Evolutionary conservation across 73 alveolate species (phyloP).

Genomic region (Paramecium caudatum): DNA sequence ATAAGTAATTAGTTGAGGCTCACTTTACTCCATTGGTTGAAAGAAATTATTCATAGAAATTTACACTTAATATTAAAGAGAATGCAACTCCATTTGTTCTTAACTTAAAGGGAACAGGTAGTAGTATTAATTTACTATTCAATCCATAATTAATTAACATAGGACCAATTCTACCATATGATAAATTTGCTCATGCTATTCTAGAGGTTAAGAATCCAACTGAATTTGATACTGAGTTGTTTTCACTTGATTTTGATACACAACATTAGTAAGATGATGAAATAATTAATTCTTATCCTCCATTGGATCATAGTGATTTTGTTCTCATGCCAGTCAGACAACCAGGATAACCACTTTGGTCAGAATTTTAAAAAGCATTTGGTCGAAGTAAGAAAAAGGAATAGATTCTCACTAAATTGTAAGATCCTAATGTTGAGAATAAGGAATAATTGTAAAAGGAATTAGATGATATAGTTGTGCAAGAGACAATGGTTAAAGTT

Average conservation of each 20-base stretch:
- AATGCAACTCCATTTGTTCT: slow-evolving; percentile 93
- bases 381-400: slow-evolving; percentile 91
- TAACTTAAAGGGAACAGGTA: slow-evolving; percentile 96
- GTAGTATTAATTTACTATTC: slow-evolving; percentile 89
- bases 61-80: slow-evolving; percentile 92
- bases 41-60: slow-evolving; percentile 90
- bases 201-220: slow-evolving; percentile 97
- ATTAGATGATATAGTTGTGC: slow-evolving; percentile 84
- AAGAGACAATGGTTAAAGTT: slow-evolving; percentile 85
- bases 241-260: slow-evolving; percentile 96
- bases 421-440: slow-evolving; percentile 86
- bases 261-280: slow-evolving; percentile 97
- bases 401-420: slow-evolving; percentile 84
- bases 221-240: slow-evolving; percentile 96
- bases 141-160: slow-evolving; percentile 90
- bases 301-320: slow-evolving; percentile 85
- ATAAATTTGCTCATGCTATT: slow-evolving; percentile 90
- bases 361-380: slow-evolving; percentile 84
- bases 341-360: slow-evolving; percentile 98
- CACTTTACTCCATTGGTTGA: slow-evolving; percentile 96
- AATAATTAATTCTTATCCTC: slow-evolving; percentile 89
- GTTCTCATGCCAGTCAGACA: slow-evolving; percentile 88
- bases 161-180: slow-evolving; percentile 99
- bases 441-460: slow-evolving; percentile 80
- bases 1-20: slow-evolving; percentile 92